Evolutionary conservation across 2,329 filamentous ascomycete genomes (phyloP), one percentile per base, ranked within the genome.

Genomic region (Colletotrichum theobromicola): DNA sequence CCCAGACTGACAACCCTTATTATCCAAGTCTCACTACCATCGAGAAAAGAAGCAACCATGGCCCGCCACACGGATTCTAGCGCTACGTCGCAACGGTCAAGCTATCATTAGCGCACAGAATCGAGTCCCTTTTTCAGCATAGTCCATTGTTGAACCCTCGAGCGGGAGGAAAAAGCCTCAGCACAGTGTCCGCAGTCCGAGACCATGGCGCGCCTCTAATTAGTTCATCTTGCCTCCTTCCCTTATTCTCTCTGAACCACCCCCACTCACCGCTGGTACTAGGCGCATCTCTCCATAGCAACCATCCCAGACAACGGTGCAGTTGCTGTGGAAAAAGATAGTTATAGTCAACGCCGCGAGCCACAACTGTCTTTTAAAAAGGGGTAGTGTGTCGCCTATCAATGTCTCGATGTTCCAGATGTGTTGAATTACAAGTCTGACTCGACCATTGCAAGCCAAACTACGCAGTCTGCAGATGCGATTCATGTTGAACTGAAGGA

Each of bases 201-300:
- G 26, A 30, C 55, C 55, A 18, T 13, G 26, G 55, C 26, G 55
- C 26, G 42, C 2, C 42, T 60, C 7, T 24, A 34, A 50, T 50
- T 55, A 55, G 64, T 46, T 60, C 53, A 55, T 67, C 34, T 18
- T 42, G 65, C 60, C 16, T 67, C 55, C n/a, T 58, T 58, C 55
- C 55, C 24, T 26, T n/a, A n/a, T 10, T 32, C 7, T 58, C 6
- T 24, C 30, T 5, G 55, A 58, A n/a, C 9, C 24, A 18, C 16
- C 55, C 55, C 26, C 42, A 50, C 42, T n/a, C 18, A n/a, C 42
- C 42, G 42, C 42, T 7, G 42, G 18, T 50, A 13, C 42, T 50
- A 50, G 42, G n/a, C 42, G 42, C 42, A 50, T 50, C 42, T 50
- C 10, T 50, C 42, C 42, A 50, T 32, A 26, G 28, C 55, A 58